These are phyloP conservation scores for Tulasnella sp. DNA, from an alignment of 768 basidiomycete species.

Conservation along the genomic window DNA sequence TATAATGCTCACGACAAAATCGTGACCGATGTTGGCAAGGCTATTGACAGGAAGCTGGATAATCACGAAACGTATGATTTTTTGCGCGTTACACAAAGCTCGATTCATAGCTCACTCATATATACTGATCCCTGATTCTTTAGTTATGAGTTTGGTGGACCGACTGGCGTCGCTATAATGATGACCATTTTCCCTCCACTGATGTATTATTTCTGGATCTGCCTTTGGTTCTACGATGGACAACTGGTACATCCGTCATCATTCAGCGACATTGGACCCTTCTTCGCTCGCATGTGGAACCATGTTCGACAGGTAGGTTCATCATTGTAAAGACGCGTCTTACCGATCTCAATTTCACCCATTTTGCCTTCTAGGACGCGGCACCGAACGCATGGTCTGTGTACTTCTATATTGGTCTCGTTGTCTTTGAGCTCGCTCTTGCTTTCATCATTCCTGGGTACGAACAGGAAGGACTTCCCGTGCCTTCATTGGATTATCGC, in stretches of 20 bases:
- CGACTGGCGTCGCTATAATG: slow-evolving; percentile 79
- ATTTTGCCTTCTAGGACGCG: slow-evolving; percentile 52
- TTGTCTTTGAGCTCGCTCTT: slow-evolving; percentile 78
- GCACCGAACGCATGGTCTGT: slow-evolving; percentile 79
- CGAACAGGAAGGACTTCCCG: slow-evolving; percentile 88
- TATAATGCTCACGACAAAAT: slow-evolving; percentile 7
- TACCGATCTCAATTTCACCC: background rate
- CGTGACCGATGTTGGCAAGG: slow-evolving; percentile 56
- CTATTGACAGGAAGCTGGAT: slow-evolving; percentile 60
- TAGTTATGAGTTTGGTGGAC: slow-evolving; percentile 95
- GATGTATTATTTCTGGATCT: slow-evolving; percentile 99
- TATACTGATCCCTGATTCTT: background rate
- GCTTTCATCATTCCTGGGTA: slow-evolving; percentile 87
- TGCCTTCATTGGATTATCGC: slow-evolving; percentile 86
- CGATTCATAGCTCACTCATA: background rate
- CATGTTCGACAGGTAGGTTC: slow-evolving; percentile 60
- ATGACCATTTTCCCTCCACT: slow-evolving; percentile 88
- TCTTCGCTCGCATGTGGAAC: slow-evolving; percentile 69
- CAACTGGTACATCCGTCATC: slow-evolving; percentile 57
- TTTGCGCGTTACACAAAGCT: slow-evolving; percentile 8
- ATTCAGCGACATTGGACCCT: slow-evolving; percentile 57
- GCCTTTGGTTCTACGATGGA: slow-evolving; percentile 92
- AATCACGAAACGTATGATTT: slow-evolving; percentile 44
- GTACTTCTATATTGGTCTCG: slow-evolving; percentile 80
- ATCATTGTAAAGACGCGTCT: background rate